Percentiles rank a stretch among this genome's conserved stretches.
These are phyloP conservation scores for Solanum hybrid DNA, from an alignment of 305 asterid genomes.

Conservation along the genomic window DNA sequence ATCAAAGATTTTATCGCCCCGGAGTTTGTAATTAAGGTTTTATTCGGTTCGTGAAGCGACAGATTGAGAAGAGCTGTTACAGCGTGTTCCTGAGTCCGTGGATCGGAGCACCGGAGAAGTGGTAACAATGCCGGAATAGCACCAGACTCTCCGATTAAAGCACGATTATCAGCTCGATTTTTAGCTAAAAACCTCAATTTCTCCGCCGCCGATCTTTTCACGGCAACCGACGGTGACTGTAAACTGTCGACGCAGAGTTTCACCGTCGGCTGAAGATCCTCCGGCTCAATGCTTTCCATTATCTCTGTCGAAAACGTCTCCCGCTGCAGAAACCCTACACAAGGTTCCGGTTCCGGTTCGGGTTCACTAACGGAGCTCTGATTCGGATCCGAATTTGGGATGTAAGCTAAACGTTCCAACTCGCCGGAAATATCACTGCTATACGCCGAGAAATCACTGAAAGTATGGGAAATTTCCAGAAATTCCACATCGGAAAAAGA, in stretches of 20 bases:
- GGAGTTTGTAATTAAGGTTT: slow-evolving; percentile 40
- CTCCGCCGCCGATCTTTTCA: slow-evolving; percentile 86
- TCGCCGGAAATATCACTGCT: slow-evolving; percentile 81
- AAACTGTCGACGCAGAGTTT: slow-evolving; percentile 71
- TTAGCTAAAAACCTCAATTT: slow-evolving; percentile 69
- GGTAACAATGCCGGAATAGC: slow-evolving; percentile 75
- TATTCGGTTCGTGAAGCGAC: slow-evolving; percentile 69
- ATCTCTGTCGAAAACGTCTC: slow-evolving; percentile 70
- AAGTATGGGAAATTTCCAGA: slow-evolving; percentile 43
- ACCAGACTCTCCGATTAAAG: slow-evolving; percentile 81
- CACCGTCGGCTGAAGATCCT: slow-evolving; percentile 88
- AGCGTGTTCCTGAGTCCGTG: slow-evolving; percentile 77
- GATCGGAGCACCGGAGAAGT: slow-evolving; percentile 66
- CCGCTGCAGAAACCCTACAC: not conserved
- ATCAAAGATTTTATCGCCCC: slow-evolving; percentile 67
- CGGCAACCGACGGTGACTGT: slow-evolving; percentile 54
- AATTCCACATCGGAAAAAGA: slow-evolving; percentile 32
- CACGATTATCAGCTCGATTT: slow-evolving; percentile 85
- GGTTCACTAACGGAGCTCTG: slow-evolving; percentile 12
- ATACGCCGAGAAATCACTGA: slow-evolving; percentile 62
- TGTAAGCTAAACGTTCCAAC: slow-evolving; percentile 61
- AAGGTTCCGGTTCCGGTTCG: slow-evolving; percentile 43
- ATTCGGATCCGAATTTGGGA: slow-evolving; percentile 29
- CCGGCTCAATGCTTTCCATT: slow-evolving; percentile 82
- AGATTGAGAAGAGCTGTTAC: slow-evolving; percentile 78